Evolutionary conservation across 2,329 filamentous ascomycete genomes (phyloP).

Genomic region (Camptophora hylomeconis): DNA sequence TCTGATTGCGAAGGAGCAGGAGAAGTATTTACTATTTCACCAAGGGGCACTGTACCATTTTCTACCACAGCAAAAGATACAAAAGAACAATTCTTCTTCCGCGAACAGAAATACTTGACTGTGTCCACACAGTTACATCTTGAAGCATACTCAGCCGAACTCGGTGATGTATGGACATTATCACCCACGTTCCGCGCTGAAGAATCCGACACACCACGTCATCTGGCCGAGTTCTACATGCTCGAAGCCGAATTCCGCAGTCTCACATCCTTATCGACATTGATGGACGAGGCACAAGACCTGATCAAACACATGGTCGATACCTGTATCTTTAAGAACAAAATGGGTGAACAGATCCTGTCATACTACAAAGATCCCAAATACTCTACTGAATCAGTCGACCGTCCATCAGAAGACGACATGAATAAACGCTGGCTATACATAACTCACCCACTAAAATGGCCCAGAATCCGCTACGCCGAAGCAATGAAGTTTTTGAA

Average conservation of each 20-base stretch:
- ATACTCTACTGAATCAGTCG: slow-evolving; percentile 8
- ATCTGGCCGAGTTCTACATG: slow-evolving; percentile 98
- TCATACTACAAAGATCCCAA: slow-evolving; percentile 19
- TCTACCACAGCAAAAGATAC: slow-evolving; percentile 19
- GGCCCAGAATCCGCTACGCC: slow-evolving; percentile 74
- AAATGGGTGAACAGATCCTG: slow-evolving; percentile 43
- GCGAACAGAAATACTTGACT: slow-evolving; percentile 79
- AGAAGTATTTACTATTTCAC: slow-evolving; percentile 65
- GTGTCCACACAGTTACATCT: slow-evolving; percentile 92
- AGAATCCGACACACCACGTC: slow-evolving; percentile 80
- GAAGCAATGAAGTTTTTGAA: slow-evolving; percentile 60
- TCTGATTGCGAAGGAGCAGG: slow-evolving; percentile 96
- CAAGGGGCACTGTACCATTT: slow-evolving; percentile 9
- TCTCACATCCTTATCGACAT: slow-evolving; percentile 50
- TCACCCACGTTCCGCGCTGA: slow-evolving; percentile 92
- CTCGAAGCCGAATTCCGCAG: slow-evolving; percentile 78
- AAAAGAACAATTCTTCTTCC: slow-evolving; percentile 57
- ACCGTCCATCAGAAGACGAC: slow-evolving; percentile 5
- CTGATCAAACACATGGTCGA: slow-evolving; percentile 44
- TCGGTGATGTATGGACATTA: slow-evolving; percentile 85
- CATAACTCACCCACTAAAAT: slow-evolving; percentile 40
- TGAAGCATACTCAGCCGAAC: slow-evolving; percentile 76
- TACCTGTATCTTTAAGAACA: slow-evolving; percentile 6
- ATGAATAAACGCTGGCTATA: slow-evolving; percentile 20
- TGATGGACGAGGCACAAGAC: slow-evolving; percentile 71